Evolutionary conservation across 306 rosid species (phyloP), one percentile per base, ranked within the genome.

Genomic region (Quercus ilex): DNA sequence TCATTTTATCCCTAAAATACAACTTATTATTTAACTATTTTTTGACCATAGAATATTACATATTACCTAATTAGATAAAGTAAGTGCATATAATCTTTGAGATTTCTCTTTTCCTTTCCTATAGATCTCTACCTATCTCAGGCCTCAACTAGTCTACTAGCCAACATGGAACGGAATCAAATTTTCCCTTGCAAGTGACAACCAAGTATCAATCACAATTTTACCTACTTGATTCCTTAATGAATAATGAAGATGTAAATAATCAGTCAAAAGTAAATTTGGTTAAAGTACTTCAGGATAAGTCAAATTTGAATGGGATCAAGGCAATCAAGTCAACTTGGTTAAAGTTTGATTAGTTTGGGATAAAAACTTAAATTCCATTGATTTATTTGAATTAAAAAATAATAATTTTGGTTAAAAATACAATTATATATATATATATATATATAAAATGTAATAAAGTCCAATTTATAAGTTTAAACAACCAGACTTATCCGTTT

Each of bases 231-330:
- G 55, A 76, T 79, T 73, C 86, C 26, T 26, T 11, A 5, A 14
- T 69, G 84, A 82, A 79, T 73, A 7, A 57, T 82, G 65, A 73
- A 63, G 55, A 35, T 65, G 51, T 30, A 55, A 26, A 3, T 11
- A 43, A 8, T 19, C 30, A 1, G 12, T 60, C 12, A 11, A 60
- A 60, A 13, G 13, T 9, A 4, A 13, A 62, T 62, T 58, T 9
- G 20, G 23, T 58, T 58, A 7, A 58, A 21, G 64, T n/a, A n/a
- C 10, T 21, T 4, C 21, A 58, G 64, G 30, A 57, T 2, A 23
- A 33, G 74, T 55, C 6, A 21, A 71, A 26, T 55, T 55, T 53
- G 21, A 8, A 52, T 51, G 49, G 84, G 8, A 6, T 35, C 41
- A 35, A 6, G 9, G 41, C 41, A 84, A 80, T 41, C 52, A 46